Evolutionary conservation across 1,284 basidiomycete species (phyloP), one percentile per base, ranked within the genome.

Genomic region (Cystobasidium slooffiae): DNA sequence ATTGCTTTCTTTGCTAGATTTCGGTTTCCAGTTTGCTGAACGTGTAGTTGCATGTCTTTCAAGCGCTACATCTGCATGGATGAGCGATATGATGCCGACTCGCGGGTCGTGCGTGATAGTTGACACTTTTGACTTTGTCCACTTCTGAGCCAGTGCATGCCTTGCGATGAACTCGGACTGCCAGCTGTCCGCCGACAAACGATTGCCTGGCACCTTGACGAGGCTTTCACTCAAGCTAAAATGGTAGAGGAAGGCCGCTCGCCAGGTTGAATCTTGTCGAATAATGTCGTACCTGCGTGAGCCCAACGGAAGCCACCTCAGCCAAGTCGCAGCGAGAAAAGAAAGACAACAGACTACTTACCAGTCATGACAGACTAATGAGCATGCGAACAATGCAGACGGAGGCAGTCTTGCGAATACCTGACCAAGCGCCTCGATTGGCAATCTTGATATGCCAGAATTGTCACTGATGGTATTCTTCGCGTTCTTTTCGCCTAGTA

Each of bases 351-450:
- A 31, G 16, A 61, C 14, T 3, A 44, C 72, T 41, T 47, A 68
- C 79, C 79, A 79, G 0, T 59, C 24, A 18, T 62, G 56, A 37
- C 76, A 79, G 5, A 80, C 78, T 12, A 78, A 74, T 24, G 76
- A 74, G 31, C 75, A 76, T 0, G 74, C 67, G 0, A 68, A 72
- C 1, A 80, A 65, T 0, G 72, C 55, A 12, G 41, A 16, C 0
- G 78, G 78, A n/a, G 77, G 75, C 22, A 80, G 73, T 41, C 77
- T 70, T 6, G 78, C 79, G 55, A 80, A 79, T 37, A 80, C 59
- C 44, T 78, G 77, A 0, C 76, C 65, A 9, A 80, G 66, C 20
- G 67, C 53, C 31, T 80, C 79, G 52, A 76, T 63, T 12, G 79
- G 79, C 10, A 80, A 74, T 16, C 51, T 20, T 43, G 72, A 47